A percentile compares a stretch with the other conserved stretches of the same genome.
Evolutionary conservation across 768 basidiomycete genomes (phyloP).

Genomic region (Lactifluus rugatus): DNA sequence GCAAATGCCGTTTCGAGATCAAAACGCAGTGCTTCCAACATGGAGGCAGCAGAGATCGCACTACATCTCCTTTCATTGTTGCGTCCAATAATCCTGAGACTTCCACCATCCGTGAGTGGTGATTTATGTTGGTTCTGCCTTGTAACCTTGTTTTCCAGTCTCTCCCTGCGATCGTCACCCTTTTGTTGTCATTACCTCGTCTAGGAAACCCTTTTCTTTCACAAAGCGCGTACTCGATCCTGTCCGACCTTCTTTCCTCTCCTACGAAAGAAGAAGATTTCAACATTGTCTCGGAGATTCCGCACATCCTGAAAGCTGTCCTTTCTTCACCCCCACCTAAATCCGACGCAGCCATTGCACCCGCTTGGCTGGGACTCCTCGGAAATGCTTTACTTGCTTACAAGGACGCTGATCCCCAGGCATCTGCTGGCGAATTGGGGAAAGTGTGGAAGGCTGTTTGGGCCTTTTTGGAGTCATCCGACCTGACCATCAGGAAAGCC

Average conservation of each 20-base stretch:
- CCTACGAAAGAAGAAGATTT: constrained; percentile 42
- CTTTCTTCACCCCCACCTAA: constrained; percentile 61
- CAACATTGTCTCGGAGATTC: constrained; percentile 43
- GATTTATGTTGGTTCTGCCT: background rate
- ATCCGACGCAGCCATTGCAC: constrained; percentile 54
- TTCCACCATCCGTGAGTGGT: constrained; percentile 60
- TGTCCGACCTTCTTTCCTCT: constrained; percentile 67
- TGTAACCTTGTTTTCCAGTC: constrained; percentile 38
- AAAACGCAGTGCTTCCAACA: constrained; percentile 46
- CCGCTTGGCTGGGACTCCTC: constrained; percentile 72
- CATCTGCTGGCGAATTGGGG: constrained; percentile 43
- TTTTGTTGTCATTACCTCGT: constrained; percentile 74
- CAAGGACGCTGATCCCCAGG: constrained; percentile 38
- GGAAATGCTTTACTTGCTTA: constrained; percentile 66
- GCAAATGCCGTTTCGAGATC: constrained; percentile 50
- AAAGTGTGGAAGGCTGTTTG: constrained; percentile 69
- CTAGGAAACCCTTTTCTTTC: constrained; percentile 85
- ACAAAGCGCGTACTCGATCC: constrained; percentile 75
- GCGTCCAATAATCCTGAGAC: constrained; percentile 46
- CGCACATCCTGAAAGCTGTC: constrained; percentile 54
- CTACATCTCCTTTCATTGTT: constrained; percentile 71
- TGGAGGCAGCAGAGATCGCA: constrained; percentile 58
- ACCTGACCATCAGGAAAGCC: constrained; percentile 50
- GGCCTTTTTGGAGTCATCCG: constrained; percentile 67
- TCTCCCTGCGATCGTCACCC: constrained; percentile 55